Conservation (phyloP, 225 moss, liverwort and hornwort species). For the Antitrichia curtipendula region DNA sequence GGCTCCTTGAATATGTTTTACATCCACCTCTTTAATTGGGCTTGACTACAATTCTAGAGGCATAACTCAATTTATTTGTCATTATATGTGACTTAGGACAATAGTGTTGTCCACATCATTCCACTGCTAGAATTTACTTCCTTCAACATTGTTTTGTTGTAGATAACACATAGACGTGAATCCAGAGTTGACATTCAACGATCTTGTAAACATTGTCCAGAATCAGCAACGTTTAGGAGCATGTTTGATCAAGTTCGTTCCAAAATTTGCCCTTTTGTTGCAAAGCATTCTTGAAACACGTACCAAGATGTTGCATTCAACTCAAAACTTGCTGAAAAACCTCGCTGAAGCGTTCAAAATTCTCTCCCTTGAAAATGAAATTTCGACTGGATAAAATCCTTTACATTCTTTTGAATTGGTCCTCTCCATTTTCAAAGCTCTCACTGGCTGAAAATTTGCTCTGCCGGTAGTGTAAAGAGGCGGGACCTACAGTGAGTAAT, state of each 20-base stretch:
- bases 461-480: background rate
- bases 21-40: background rate
- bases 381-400: background rate
- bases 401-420: background rate
- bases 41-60: background rate
- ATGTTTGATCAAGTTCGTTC: too few relatives aligned
- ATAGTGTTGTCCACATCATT: background rate
- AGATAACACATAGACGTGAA: background rate
- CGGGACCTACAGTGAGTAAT: too few relatives aligned
- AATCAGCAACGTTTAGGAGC: background rate
- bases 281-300: background rate
- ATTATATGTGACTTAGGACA: too few relatives aligned
- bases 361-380: background rate
- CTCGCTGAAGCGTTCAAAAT: background rate
- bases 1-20: too few relatives aligned
- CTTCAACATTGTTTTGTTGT: background rate
- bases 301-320: background rate
- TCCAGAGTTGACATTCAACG: background rate
- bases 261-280: background rate
- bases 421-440: background rate
- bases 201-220: background rate
- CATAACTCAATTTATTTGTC: too few relatives aligned
- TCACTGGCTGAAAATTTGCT: background rate
- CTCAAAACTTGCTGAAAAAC: too few relatives aligned
- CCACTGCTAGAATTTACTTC: background rate